These are phyloP conservation scores for Fusarium tjaetaba DNA, from an alignment of 2,329 filamentous ascomycete species.

Conservation along the genomic window DNA sequence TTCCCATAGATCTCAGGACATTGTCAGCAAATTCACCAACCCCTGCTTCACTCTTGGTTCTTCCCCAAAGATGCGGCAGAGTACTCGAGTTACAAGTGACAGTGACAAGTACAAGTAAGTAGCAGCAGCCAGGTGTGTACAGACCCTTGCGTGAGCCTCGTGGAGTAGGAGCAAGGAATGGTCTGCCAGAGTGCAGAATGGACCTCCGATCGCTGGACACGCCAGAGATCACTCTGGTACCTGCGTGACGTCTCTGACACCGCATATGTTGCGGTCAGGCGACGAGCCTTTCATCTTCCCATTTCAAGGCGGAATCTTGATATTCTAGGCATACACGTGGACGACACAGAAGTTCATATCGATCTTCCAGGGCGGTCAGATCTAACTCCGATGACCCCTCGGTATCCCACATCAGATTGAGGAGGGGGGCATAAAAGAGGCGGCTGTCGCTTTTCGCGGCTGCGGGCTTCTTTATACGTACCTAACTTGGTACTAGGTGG, in stretches of 20 bases:
- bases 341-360: constrained; percentile 1
- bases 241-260: constrained; percentile 42
- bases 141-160: constrained; percentile 43
- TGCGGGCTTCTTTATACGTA: constrained; percentile 19
- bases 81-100: constrained; percentile 23
- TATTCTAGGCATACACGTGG: constrained; percentile 4
- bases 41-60: constrained; percentile 25
- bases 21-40: constrained; percentile 29
- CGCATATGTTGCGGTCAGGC: constrained; percentile 26
- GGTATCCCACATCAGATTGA: constrained; percentile 8
- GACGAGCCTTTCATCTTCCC: neutral
- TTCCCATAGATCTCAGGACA: constrained; percentile 18
- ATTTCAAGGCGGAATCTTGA: neutral
- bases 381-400: constrained; percentile 24
- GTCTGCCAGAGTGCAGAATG: constrained; percentile 24
- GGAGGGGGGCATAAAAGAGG: constrained; percentile 2
- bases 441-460: constrained; percentile 42
- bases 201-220: constrained; percentile 12
- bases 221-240: constrained; percentile 31
- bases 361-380: constrained; percentile 10
- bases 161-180: constrained; percentile 34
- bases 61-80: constrained; percentile 27
- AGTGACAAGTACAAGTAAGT: constrained; percentile 33
- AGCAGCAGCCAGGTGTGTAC: constrained; percentile 27
- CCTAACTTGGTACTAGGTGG: neutral